phyloP scores from a whole-genome alignment of 2,329 filamentous ascomycete genomes.

The Thermochaetoides dissita region DNA sequence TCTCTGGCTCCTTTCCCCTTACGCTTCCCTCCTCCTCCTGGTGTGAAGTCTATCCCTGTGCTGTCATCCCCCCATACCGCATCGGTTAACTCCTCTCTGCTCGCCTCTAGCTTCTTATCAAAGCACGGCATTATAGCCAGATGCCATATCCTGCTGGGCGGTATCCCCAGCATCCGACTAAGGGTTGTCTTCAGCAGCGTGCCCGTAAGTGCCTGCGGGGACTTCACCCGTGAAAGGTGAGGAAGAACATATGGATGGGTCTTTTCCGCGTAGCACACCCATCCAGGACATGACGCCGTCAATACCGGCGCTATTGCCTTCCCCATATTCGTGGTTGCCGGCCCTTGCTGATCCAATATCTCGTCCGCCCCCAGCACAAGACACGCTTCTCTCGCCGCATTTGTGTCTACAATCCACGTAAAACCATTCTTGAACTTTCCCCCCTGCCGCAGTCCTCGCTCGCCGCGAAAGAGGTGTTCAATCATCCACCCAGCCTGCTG shows the following conservation, averaged over 20 bases:
- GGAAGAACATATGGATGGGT: slow-evolving; percentile 88
- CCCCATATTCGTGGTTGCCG: background rate
- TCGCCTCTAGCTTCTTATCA: slow-evolving; percentile 96
- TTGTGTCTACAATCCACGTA: slow-evolving; percentile 82
- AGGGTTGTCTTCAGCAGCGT: slow-evolving; percentile 81
- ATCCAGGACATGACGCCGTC: slow-evolving; percentile 85
- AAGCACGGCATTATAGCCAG: slow-evolving; percentile 96
- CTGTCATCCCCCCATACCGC: slow-evolving; percentile 49
- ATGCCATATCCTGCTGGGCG: slow-evolving; percentile 79
- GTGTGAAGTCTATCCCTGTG: slow-evolving; percentile 17
- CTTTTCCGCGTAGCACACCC: slow-evolving; percentile 98
- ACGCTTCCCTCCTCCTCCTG: no score
- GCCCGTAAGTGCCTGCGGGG: slow-evolving; percentile 81
- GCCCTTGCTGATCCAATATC: slow-evolving; percentile 30
- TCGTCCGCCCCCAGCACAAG: slow-evolving; percentile 70
- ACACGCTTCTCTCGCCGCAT: slow-evolving; percentile 65
- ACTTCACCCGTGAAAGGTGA: slow-evolving; percentile 82
- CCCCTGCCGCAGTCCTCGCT: slow-evolving; percentile 52
- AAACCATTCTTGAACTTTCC: slow-evolving; percentile 66
- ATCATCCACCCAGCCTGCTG: slow-evolving; percentile 69
- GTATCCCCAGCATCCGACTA: slow-evolving; percentile 55
- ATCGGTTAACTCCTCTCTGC: slow-evolving; percentile 80
- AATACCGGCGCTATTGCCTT: slow-evolving; percentile 46
- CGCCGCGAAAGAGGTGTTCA: slow-evolving; percentile 60
- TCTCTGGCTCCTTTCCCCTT: slow-evolving; percentile 53